Conservation (phyloP, 148 eudicot species). For the Chenopodium berlandieri region DNA sequence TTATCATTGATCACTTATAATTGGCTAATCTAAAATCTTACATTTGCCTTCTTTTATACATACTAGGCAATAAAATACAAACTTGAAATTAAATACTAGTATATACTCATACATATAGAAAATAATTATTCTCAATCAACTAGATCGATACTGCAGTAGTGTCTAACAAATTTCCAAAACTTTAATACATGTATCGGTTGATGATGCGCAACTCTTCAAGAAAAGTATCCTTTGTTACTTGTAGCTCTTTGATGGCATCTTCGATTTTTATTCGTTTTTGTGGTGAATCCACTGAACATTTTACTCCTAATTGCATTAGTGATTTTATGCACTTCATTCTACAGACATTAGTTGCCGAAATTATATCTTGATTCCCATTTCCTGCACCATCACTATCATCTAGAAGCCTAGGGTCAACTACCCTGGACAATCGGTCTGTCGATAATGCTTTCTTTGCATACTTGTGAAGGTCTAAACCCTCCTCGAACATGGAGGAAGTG, state of each 20-base stretch:
- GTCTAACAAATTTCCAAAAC: too few species aligned
- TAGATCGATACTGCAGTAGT: too few species aligned
- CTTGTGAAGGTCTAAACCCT: neutral
- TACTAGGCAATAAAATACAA: too few species aligned
- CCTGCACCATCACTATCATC: neutral
- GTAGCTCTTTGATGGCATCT: conserved; percentile 10
- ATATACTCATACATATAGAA: too few species aligned
- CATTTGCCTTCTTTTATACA: too few species aligned
- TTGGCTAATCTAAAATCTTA: too few species aligned
- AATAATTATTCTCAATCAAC: too few species aligned
- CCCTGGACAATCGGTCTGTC: neutral
- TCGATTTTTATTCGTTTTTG: conserved; percentile 18
- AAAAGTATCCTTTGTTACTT: neutral
- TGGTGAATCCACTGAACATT: conserved; percentile 17
- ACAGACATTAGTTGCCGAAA: neutral
- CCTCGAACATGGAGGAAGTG: neutral
- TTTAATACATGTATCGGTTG: neutral
- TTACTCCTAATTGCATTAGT: conserved; percentile 11
- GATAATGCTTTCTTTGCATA: conserved; percentile 6
- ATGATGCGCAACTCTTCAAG: neutral
- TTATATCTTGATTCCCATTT: neutral
- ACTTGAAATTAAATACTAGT: too few species aligned
- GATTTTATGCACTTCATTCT: conserved; percentile 4
- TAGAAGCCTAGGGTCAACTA: conserved; percentile 6
- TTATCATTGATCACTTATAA: too few species aligned